Evolutionary conservation across 805 yeast species (phyloP), one percentile per base, ranked within the genome.

Genomic region (Kregervanrija pseudodelftensis): DNA sequence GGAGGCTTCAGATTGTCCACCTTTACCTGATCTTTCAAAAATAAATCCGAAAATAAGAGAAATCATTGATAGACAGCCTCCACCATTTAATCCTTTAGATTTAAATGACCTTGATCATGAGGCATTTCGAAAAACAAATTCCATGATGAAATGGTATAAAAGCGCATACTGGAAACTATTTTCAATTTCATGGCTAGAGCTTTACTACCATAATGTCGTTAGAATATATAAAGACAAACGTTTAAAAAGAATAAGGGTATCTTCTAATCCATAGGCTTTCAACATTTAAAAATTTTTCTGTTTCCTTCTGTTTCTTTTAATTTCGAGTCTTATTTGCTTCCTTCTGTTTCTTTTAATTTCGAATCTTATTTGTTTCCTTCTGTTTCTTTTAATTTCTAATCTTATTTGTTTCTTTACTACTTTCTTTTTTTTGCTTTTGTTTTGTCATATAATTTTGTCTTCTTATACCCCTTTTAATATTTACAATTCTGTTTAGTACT

Each of bases 121-220:
- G 12, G 84, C 82, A 0, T 65, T 57, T 30, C 64, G 62, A 30
- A 49, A 60, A 4, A 69, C 79, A 4, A 52, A 61, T 12, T 43
- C 48, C 32, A 46, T 41, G 48, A 54, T 44, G 40, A 48, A 41
- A 16, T 60, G 64, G 55, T 36, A 45, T 22, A 64, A 58, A 53
- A 52, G 48, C 12, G 30, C 73, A 0, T 76, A 76, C 57, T 80
- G 85, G 83, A 59, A 57, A 35, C 22, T 76, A 4, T 76, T 81
- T 81, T 83, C 85, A 1, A 67, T 81, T 33, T 53, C 70, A 3
- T 65, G 55, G 40, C 51, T 58, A 8, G 79, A 80, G 48, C 52
- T 81, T 43, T 71, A 69, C 54, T 67, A 76, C 57, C 73, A 78
- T 66, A 77, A 74, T 12, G 78, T 79, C 30, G 60, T 73, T 36